Conservation (phyloP, 352 stramenopile genomes). For the Pythium insidiosum region DNA sequence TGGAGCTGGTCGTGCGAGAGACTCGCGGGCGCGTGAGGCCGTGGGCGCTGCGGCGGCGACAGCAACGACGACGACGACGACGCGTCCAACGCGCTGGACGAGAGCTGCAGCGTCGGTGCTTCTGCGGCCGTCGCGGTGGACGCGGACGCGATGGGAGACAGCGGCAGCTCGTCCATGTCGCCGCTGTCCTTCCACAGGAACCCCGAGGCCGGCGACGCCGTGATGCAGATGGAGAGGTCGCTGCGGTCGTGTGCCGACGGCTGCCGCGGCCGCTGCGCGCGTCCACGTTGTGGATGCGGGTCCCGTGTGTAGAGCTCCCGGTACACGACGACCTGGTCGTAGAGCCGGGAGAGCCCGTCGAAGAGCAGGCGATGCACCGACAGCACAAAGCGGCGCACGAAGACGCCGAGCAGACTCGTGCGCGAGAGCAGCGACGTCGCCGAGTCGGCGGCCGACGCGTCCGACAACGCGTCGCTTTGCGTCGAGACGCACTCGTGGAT, state of each 20-base stretch:
- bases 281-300: neutral
- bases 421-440: constrained; percentile 38
- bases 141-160: constrained; percentile 18
- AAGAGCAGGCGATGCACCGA: constrained; percentile 51
- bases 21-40: too few relatives aligned
- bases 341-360: constrained; percentile 59
- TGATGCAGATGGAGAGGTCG: constrained; percentile 15
- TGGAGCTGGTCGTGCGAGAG: constrained; percentile 51
- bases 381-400: constrained; percentile 64
- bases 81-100: too few relatives aligned
- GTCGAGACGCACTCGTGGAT: constrained; percentile 47
- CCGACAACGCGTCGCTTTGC: constrained; percentile 5
- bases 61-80: too few relatives aligned
- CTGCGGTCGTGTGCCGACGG: too few relatives aligned
- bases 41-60: too few relatives aligned
- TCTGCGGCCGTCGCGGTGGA: too few relatives aligned
- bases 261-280: too few relatives aligned
- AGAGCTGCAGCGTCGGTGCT: too few relatives aligned
- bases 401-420: constrained; percentile 53
- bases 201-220: constrained; percentile 12
- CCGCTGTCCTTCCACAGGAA: constrained; percentile 13
- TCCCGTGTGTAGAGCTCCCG: constrained; percentile 29
- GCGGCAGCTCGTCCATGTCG: constrained; percentile 14
- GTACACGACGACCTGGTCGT: constrained; percentile 54
- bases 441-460: constrained; percentile 24